Evolutionary conservation across 106 monocot genomes (phyloP).

Genomic region (Hemerocallis citrina): DNA sequence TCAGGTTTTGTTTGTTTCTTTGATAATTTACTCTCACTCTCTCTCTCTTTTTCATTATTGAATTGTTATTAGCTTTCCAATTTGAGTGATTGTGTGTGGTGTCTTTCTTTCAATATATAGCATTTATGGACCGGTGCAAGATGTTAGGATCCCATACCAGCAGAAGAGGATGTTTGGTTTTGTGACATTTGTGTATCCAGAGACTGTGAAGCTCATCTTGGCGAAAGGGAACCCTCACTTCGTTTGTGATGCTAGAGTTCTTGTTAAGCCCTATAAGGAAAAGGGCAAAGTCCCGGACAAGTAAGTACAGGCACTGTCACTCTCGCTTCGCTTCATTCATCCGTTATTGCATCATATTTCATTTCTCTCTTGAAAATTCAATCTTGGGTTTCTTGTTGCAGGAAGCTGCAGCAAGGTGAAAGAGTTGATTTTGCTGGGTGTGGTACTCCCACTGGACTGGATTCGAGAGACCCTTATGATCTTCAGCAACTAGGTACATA

Average conservation of each 20-base stretch:
- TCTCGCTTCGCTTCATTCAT: no score
- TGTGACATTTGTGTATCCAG: constrained; percentile 48
- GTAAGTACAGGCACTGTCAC: constrained; percentile 16
- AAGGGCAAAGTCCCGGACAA: constrained; percentile 41
- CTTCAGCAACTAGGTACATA: constrained; percentile 75
- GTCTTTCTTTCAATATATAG: no score
- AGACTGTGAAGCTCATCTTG: constrained; percentile 40
- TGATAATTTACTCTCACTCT: not conserved
- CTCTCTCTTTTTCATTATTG: not conserved
- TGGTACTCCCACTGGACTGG: constrained; percentile 51
- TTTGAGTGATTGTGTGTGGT: not conserved
- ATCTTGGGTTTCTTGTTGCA: constrained; percentile 8
- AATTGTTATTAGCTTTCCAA: not conserved
- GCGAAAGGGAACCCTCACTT: constrained; percentile 47
- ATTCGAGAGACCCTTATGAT: constrained; percentile 59
- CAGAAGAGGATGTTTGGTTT: constrained; percentile 72
- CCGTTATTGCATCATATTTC: not conserved
- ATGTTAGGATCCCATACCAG: constrained; percentile 74
- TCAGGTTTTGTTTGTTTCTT: constrained; percentile 32
- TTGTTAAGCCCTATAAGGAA: constrained; percentile 71
- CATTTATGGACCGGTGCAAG: constrained; percentile 55
- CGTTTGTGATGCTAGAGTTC: constrained; percentile 56
- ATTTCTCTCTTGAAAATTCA: not conserved
- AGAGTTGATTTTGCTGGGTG: constrained; percentile 59
- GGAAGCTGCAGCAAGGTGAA: constrained; percentile 45